These are phyloP conservation scores for Diaporthe vaccinii DNA, from an alignment of 2,329 filamentous ascomycete species.

Conservation along the genomic window DNA sequence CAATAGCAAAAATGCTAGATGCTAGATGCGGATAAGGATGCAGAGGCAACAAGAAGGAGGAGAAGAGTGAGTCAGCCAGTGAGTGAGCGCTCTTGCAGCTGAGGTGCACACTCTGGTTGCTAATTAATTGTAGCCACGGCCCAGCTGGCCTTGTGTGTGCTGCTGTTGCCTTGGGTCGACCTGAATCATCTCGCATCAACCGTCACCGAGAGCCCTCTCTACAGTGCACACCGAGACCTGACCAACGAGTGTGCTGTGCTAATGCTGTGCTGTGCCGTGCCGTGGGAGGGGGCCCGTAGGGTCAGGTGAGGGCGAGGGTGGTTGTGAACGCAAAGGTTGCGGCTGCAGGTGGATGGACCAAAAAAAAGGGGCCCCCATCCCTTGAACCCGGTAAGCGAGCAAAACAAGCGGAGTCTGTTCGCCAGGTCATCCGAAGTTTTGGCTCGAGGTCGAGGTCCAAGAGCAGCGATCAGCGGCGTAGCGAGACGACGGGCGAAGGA, in stretches of 20 bases:
- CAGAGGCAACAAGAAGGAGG: not conserved
- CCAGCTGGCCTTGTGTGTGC: not conserved
- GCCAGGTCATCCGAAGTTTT: conserved; percentile 31
- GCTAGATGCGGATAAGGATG: conserved; percentile 16
- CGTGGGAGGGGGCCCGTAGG: not conserved
- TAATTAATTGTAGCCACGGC: conserved; percentile 16
- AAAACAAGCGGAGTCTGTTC: conserved; percentile 30
- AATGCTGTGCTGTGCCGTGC: conserved; percentile 1
- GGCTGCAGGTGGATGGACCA: conserved; percentile 16
- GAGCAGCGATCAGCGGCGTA: conserved; percentile 8
- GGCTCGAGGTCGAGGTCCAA: conserved; percentile 26
- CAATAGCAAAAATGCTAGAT: conserved; percentile 27
- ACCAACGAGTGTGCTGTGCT: not conserved
- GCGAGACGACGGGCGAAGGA: conserved; percentile 28
- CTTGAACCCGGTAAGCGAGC: conserved; percentile 19
- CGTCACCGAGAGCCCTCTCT: not conserved
- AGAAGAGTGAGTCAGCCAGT: not conserved
- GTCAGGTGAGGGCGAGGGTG: conserved; percentile 23
- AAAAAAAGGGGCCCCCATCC: conserved; percentile 27
- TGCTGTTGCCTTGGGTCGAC: conserved; percentile 1
- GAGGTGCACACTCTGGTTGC: not conserved
- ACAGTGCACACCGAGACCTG: conserved; percentile 32
- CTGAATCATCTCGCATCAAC: not conserved
- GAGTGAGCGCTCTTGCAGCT: not conserved
- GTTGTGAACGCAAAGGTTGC: conserved; percentile 9